Evolutionary conservation across 441 rosid species (phyloP).

Genomic region (Euphorbia celastroides): DNA sequence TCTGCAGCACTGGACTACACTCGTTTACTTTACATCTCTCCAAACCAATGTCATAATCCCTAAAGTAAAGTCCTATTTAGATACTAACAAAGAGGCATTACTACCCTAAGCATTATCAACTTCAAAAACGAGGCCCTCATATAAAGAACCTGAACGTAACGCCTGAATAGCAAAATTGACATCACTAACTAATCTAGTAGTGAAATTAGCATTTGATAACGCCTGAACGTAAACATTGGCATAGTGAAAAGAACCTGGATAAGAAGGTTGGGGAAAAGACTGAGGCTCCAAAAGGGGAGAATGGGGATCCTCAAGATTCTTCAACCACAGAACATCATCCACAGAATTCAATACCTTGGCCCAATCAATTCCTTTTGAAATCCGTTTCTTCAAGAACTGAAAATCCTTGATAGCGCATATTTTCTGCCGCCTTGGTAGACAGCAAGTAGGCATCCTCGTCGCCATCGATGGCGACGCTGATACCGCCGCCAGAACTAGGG

Average conservation of each 20-base stretch:
- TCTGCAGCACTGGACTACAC: not conserved
- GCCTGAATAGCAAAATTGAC: not conserved
- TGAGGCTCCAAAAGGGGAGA: conserved; percentile 33
- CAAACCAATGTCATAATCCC: not conserved
- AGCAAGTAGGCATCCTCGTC: conserved; percentile 26
- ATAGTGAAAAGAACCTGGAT: conserved; percentile 46
- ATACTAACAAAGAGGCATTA: not conserved
- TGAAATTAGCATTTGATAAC: not conserved
- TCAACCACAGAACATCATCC: conserved; percentile 70
- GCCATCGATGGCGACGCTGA: conserved; percentile 33
- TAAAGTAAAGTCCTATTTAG: not conserved
- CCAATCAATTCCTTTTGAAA: conserved; percentile 59
- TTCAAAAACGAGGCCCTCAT: no score
- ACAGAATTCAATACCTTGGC: conserved; percentile 57
- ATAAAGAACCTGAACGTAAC: no score
- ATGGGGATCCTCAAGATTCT: conserved; percentile 58
- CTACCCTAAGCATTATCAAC: not conserved
- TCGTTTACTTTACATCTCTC: no score
- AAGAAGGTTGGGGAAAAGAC: conserved; percentile 67
- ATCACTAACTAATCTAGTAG: not conserved
- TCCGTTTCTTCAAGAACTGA: conserved; percentile 48
- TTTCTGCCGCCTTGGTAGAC: conserved; percentile 13
- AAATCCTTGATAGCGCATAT: conserved; percentile 59
- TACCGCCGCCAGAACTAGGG: not conserved
- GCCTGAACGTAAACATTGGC: not conserved